Conservation (phyloP, 2,329 filamentous ascomycete species). For the Cryoendolithus antarcticus region DNA sequence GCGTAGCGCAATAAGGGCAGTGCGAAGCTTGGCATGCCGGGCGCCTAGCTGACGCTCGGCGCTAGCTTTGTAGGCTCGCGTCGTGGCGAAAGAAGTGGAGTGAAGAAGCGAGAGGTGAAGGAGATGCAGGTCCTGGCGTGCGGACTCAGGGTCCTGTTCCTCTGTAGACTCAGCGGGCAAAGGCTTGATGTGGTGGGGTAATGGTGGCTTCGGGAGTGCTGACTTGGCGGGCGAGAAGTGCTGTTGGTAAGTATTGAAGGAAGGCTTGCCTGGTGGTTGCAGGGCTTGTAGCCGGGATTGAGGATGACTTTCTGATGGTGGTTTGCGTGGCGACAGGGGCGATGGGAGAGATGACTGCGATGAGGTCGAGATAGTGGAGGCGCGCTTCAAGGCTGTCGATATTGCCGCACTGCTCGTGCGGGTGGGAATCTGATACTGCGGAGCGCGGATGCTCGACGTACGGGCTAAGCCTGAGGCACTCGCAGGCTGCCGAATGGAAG, state of each 20-base stretch:
- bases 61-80: constrained; percentile 43
- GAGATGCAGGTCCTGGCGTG: constrained; percentile 44
- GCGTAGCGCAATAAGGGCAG: constrained; percentile 24
- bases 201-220: constrained; percentile 49
- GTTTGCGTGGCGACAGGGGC: constrained; percentile 3
- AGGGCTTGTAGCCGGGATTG: constrained; percentile 7
- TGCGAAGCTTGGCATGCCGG: constrained; percentile 17
- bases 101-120: constrained; percentile 55
- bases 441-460: constrained; percentile 1
- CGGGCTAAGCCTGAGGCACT: constrained; percentile 2
- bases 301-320: neutral
- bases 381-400: neutral
- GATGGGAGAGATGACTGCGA: neutral
- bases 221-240: constrained; percentile 55
- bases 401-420: neutral
- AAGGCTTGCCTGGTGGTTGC: constrained; percentile 32
- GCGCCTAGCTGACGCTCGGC: constrained; percentile 30
- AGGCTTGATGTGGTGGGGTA: constrained; percentile 9
- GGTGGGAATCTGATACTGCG: neutral
- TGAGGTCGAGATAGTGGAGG: no score
- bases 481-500: neutral
- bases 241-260: constrained; percentile 53
- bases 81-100: constrained; percentile 36
- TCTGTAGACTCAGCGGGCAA: no score
- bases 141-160: no score